These are phyloP conservation scores for Beauveria bassiana DNA, from an alignment of 2,329 filamentous ascomycete species.

Conservation along the genomic window DNA sequence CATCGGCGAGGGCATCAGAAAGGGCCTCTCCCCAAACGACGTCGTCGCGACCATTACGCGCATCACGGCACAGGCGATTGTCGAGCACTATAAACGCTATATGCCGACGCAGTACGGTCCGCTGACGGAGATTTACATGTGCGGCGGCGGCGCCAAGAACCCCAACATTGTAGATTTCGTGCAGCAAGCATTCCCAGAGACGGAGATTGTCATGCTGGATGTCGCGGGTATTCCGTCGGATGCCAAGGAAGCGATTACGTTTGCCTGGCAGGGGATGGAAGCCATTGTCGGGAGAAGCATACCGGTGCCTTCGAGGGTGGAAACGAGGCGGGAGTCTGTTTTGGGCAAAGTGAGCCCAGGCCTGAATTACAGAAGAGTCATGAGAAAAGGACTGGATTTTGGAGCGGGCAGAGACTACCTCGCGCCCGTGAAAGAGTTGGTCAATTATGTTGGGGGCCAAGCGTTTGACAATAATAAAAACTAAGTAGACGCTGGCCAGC, in stretches of 20 bases:
- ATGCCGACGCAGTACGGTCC: slow-evolving; percentile 31
- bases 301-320: slow-evolving; percentile 43
- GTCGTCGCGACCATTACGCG: slow-evolving; percentile 51
- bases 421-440: slow-evolving; percentile 39
- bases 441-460: slow-evolving; percentile 41
- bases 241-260: slow-evolving; percentile 48
- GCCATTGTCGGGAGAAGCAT: slow-evolving; percentile 47
- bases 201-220: slow-evolving; percentile 46
- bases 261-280: slow-evolving; percentile 55
- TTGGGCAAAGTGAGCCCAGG: slow-evolving; percentile 49
- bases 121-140: slow-evolving; percentile 53
- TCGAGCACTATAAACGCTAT: slow-evolving; percentile 40
- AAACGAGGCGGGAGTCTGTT: slow-evolving; percentile 42
- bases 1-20: slow-evolving; percentile 37
- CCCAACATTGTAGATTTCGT: slow-evolving; percentile 48
- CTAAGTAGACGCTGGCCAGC: neutral
- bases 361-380: slow-evolving; percentile 44
- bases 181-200: slow-evolving; percentile 38
- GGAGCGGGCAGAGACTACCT: slow-evolving; percentile 36
- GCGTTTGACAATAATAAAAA: slow-evolving; percentile 36
- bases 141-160: slow-evolving; percentile 50
- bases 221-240: slow-evolving; percentile 48
- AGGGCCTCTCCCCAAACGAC: slow-evolving; percentile 40
- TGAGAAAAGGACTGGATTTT: slow-evolving; percentile 45
- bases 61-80: slow-evolving; percentile 51